Evolutionary conservation across 2,329 filamentous ascomycete species (phyloP), one percentile per base, ranked within the genome.

Genomic region (Curvularia hawaiiensis): DNA sequence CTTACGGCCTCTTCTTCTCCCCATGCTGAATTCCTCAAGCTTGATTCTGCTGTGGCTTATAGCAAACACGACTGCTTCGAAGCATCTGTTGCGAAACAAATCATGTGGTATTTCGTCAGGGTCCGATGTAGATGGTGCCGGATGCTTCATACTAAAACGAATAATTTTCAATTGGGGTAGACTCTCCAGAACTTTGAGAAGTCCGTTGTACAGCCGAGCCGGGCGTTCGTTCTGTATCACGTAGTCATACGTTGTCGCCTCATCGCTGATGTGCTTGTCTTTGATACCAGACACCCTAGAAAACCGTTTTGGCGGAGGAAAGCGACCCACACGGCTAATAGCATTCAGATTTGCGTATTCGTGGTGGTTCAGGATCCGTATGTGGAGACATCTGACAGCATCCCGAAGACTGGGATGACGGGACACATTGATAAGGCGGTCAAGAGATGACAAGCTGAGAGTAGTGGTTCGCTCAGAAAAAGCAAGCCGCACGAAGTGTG

Each of bases 271-370:
- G 40, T 72, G 44, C 33, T 57, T 47, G 10, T 54, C 45, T 28
- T 58, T 63, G 30, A 70, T 50, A 18, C 62, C 58, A 12, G 63
- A 48, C 1, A 69, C 54, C 30, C 56, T 60, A 9, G 63, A 56
- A 24, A 73, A 71, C 16, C 70, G 68, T 41, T 72, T 73, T 28
- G 70, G 70, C 9, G 69, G 68, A 14, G 69, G 69, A 38, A 64
- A 69, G 12, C 64, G 63, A 24, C 68, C 68, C 16, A 71, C 61
- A 14, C 64, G 61, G 9, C 47, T 52, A 28, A 73, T 70, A 8
- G 64, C 58, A 18, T 35, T 52, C 39, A 73, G 47, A 10, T 58
- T 50, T 14, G 61, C 56, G 52, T 71, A 71, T 51, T 72, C 65
- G 30, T 52, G 56, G 18, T 66, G 61, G 26, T 63, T 71, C 26